These are phyloP conservation scores for Pseudocercospora crystallina DNA, from an alignment of 2,329 filamentous ascomycete genomes.

Conservation along the genomic window DNA sequence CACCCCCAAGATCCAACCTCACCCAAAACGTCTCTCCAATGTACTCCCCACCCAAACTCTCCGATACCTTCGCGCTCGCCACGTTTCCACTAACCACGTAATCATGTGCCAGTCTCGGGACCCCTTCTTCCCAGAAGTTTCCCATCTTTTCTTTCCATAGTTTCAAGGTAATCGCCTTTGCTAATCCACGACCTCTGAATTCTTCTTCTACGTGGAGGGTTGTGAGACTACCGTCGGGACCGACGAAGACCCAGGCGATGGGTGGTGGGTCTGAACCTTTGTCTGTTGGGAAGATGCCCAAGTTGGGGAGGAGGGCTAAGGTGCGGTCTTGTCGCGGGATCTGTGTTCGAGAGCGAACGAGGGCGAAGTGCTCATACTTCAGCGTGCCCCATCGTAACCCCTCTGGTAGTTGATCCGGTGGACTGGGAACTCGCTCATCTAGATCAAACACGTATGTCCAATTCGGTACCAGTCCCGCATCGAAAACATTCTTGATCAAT, in stretches of 20 bases:
- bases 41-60: slow-evolving; percentile 57
- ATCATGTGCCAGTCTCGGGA: slow-evolving; percentile 58
- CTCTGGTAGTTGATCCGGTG: slow-evolving; percentile 37
- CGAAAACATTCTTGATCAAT: slow-evolving; percentile 22
- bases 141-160: slow-evolving; percentile 55
- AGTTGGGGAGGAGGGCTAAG: slow-evolving; percentile 42
- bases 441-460: slow-evolving; percentile 30
- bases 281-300: slow-evolving; percentile 24
- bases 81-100: slow-evolving; percentile 64
- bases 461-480: slow-evolving; percentile 22
- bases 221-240: slow-evolving; percentile 61
- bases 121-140: slow-evolving; percentile 36
- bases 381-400: slow-evolving; percentile 59
- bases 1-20: slow-evolving; percentile 40
- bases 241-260: slow-evolving; percentile 66
- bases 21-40: slow-evolving; percentile 62
- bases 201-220: slow-evolving; percentile 60
- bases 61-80: slow-evolving; percentile 63
- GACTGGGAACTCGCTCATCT: background rate
- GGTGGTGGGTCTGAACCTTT: slow-evolving; percentile 52
- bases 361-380: slow-evolving; percentile 52
- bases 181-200: slow-evolving; percentile 63
- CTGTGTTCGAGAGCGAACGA: slow-evolving; percentile 56
- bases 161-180: slow-evolving; percentile 60
- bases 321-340: slow-evolving; percentile 57